Conservation (phyloP, 2,329 filamentous ascomycete genomes). For the Fusarium phyllophilum region DNA sequence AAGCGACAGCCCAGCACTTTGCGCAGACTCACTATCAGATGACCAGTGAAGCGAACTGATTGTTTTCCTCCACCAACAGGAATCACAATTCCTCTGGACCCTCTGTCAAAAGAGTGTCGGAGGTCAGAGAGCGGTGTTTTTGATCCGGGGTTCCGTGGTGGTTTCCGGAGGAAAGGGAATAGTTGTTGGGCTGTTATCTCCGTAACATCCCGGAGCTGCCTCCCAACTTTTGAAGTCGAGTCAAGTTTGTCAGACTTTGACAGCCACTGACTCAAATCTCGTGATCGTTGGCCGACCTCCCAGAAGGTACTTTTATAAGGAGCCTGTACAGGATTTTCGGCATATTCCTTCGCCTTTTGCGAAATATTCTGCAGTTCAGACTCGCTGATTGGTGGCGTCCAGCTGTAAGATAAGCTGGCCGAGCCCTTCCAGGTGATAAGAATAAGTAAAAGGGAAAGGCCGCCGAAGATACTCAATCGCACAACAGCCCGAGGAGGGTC, state of each 20-base stretch:
- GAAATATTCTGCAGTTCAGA: background rate
- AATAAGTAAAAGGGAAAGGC: background rate
- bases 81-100: slow-evolving; percentile 47
- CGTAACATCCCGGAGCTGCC: background rate
- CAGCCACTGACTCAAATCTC: slow-evolving; percentile 24
- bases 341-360: slow-evolving; percentile 18
- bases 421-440: slow-evolving; percentile 3
- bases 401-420: background rate
- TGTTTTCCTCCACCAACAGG: slow-evolving; percentile 41
- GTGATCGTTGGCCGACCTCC: slow-evolving; percentile 44
- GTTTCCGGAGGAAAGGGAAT: slow-evolving; percentile 39
- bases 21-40: slow-evolving; percentile 47
- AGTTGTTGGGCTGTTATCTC: slow-evolving; percentile 28
- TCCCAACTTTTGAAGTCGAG: background rate
- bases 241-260: background rate
- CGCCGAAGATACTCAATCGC: background rate
- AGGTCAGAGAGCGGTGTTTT: slow-evolving; percentile 42
- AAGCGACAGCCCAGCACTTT: slow-evolving; percentile 41
- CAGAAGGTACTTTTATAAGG: slow-evolving; percentile 47
- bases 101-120: slow-evolving; percentile 14
- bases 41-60: slow-evolving; percentile 47
- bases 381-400: background rate
- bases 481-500: background rate
- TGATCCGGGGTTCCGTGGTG: slow-evolving; percentile 1
- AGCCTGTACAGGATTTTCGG: slow-evolving; percentile 34